Conservation (phyloP, 1,139 yeast genomes). For the Hyphopichia burtonii region DNA sequence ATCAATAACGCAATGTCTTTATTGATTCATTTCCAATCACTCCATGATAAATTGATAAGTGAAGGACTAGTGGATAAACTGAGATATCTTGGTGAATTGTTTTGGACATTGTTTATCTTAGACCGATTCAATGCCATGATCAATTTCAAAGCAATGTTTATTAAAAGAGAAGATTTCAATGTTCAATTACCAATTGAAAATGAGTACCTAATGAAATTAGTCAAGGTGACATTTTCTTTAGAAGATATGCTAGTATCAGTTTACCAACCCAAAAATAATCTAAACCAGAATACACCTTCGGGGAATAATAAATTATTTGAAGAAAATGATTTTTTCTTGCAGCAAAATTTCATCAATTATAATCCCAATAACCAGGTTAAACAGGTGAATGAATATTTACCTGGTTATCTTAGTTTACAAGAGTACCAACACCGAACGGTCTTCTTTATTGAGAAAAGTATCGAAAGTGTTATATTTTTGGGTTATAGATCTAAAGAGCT, state of each 20-base stretch:
- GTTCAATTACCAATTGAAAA: constrained; percentile 28
- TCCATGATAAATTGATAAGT: constrained; percentile 9
- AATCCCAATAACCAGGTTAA: not conserved
- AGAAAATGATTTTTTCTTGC: not conserved
- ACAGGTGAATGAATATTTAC: not conserved
- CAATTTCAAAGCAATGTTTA: constrained; percentile 25
- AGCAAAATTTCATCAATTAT: not conserved
- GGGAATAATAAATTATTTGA: not conserved
- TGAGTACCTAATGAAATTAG: constrained; percentile 22
- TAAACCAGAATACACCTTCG: no score
- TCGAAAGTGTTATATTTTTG: constrained; percentile 10
- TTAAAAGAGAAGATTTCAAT: constrained; percentile 29
- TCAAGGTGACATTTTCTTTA: constrained; percentile 24
- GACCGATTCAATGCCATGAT: constrained; percentile 34
- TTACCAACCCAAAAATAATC: constrained; percentile 17
- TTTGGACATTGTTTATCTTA: constrained; percentile 37
- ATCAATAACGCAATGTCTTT: constrained; percentile 28
- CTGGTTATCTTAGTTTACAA: constrained; percentile 1
- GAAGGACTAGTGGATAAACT: constrained; percentile 9
- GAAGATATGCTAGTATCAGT: constrained; percentile 26
- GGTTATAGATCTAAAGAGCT: constrained; percentile 9
- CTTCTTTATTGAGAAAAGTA: constrained; percentile 11
- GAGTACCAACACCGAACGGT: constrained; percentile 11
- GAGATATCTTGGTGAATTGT: constrained; percentile 24
- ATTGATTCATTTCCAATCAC: constrained; percentile 32